phyloP scores from a whole-genome alignment of 441 rosid genomes.

The Pelargonium myrrhifolium region DNA sequence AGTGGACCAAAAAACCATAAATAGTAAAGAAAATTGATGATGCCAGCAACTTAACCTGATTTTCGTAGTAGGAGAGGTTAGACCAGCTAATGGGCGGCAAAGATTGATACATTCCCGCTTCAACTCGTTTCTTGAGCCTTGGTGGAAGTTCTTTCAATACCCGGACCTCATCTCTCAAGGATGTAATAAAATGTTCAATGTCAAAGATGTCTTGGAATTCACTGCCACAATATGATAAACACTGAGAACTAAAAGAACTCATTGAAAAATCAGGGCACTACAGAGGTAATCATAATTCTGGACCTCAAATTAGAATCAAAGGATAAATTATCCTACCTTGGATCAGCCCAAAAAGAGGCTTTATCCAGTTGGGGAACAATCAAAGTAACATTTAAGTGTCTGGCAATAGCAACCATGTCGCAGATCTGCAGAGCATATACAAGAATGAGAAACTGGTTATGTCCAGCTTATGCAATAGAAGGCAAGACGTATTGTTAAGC shows the following conservation, averaged over 20 bases:
- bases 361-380: conserved; percentile 69
- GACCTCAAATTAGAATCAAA: background rate
- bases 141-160: conserved; percentile 61
- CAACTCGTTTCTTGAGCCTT: conserved; percentile 48
- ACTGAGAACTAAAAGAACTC: background rate
- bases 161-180: conserved; percentile 70
- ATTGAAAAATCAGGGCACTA: background rate
- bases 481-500: background rate
- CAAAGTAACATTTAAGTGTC: conserved; percentile 60
- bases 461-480: background rate
- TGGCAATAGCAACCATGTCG: conserved; percentile 68
- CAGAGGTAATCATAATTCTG: too few species aligned
- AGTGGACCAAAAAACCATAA: background rate
- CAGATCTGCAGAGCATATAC: conserved; percentile 43
- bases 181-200: conserved; percentile 57
- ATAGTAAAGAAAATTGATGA: conserved; percentile 4
- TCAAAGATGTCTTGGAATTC: conserved; percentile 68
- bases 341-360: conserved; percentile 72
- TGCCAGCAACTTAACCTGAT: conserved; percentile 36
- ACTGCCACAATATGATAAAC: conserved; percentile 28
- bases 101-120: conserved; percentile 40
- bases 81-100: conserved; percentile 77
- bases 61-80: conserved; percentile 50
- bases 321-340: conserved; percentile 32
- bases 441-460: background rate